Base-by-base conservation (phyloP, 345 rosid species). In the Hibiscus tridactylites region DNA sequence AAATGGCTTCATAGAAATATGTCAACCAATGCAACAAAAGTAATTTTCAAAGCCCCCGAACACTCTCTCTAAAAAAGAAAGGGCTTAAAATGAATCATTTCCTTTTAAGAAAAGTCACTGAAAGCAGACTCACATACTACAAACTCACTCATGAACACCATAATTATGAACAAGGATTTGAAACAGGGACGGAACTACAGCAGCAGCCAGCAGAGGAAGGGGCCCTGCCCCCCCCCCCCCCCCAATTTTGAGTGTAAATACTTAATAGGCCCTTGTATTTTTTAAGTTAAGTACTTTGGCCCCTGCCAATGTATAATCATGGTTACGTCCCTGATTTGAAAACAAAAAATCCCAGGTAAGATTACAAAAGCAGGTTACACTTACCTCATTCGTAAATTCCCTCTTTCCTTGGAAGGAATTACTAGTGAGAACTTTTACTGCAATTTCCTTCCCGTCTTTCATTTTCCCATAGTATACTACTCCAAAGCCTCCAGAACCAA, bases 401-500 rank as follows among this genome's bases (percentile, higher is more conserved):
- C 93, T 80, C 79, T 89, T 92, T 70, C 98, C 99, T 66, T 96
- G 98, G 84, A 75, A 91, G 56, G 99, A 89, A 78, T 92, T 85
- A 74, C 87, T 89, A 3, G 77, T 80, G 26, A 96, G 90, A 79
- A 86, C 88, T 79, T 96, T 96, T 0, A 96, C 99, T 0, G 98
- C 99, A 71, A 96, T 96, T 88, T 96, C 99, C 78, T 82, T 92
- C 71, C 90, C 99, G 72, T 92, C 97, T 62, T 79, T 83, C 79
- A 89, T 57, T 86, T 81, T 84, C 75, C 99, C 99, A 29, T 96
- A 91, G 82, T 79, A 91, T 5, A 96, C 98, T 5, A 88, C 86
- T 69, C 99, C 99, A 79, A 96, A 96, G 72, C 99, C 99, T 70
- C 99, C 98, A 0, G 99, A 92, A 24, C 98, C 99, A 52, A 96